Conservation (phyloP, 768 basidiomycete species). For the Boletellus ananas region DNA sequence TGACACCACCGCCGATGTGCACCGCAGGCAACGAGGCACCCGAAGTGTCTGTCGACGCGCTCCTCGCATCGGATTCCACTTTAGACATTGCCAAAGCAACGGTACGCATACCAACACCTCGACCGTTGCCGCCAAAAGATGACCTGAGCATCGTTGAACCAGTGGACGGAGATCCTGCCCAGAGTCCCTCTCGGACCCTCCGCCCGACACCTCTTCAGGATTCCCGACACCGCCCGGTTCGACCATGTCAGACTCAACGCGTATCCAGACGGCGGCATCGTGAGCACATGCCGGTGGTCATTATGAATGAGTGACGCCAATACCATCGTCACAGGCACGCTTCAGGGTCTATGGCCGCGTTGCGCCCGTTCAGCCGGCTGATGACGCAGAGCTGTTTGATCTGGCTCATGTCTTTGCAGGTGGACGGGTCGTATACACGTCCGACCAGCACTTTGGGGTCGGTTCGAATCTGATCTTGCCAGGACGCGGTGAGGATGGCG, state of each 20-base stretch:
- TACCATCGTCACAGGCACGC: conserved; percentile 56
- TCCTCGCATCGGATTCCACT: conserved; percentile 42
- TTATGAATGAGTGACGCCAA: conserved; percentile 1
- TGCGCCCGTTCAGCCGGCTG: conserved; percentile 53
- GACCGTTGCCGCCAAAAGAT: background rate
- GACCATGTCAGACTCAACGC: conserved; percentile 91
- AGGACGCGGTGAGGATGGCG: conserved; percentile 59
- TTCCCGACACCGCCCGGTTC: conserved; percentile 47
- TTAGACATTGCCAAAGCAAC: conserved; percentile 44
- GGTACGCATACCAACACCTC: conserved; percentile 37
- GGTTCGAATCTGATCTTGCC: conserved; percentile 90
- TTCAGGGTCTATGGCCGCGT: conserved; percentile 90
- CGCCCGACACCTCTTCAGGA: conserved; percentile 84
- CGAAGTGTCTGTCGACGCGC: conserved; percentile 66
- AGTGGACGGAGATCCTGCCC: conserved; percentile 85
- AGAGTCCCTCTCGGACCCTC: conserved; percentile 74
- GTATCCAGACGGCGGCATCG: conserved; percentile 97
- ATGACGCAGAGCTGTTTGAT: conserved; percentile 57
- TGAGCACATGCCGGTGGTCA: conserved; percentile 28
- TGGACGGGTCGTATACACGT: conserved; percentile 77
- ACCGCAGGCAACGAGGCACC: conserved; percentile 80
- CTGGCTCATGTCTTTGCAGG: conserved; percentile 89
- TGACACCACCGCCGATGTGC: background rate
- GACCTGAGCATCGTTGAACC: too few relatives aligned
- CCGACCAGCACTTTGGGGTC: conserved; percentile 94